Conservation (phyloP, 2,329 filamentous ascomycete genomes). For the Aspergillus sp. region DNA sequence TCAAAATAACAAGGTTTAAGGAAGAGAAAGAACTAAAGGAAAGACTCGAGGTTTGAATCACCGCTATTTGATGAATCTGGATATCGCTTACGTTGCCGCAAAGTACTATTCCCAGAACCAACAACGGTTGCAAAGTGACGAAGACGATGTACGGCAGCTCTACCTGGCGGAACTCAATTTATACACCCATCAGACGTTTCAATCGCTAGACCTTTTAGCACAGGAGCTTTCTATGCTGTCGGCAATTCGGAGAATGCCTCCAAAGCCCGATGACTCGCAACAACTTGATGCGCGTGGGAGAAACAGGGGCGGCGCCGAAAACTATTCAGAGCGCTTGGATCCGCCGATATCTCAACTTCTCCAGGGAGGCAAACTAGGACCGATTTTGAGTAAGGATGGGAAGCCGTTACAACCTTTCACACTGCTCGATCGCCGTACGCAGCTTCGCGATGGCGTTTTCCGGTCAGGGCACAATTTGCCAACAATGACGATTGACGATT, state of each 20-base stretch:
- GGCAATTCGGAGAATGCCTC: conserved; percentile 59
- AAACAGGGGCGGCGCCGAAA: conserved; percentile 51
- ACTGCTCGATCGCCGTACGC: conserved; percentile 72
- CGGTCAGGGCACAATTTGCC: conserved; percentile 87
- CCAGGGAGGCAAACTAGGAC: conserved; percentile 55
- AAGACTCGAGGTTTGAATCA: conserved; percentile 66
- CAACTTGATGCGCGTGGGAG: conserved; percentile 45
- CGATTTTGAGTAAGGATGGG: conserved; percentile 74
- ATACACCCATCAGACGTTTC: conserved; percentile 76
- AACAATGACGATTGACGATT: conserved; percentile 98
- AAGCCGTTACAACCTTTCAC: conserved; percentile 92
- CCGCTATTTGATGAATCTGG: conserved; percentile 8
- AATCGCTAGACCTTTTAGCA: conserved; percentile 80
- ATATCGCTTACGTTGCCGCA: conserved; percentile 32
- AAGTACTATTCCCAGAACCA: conserved; percentile 63
- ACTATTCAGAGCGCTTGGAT: conserved; percentile 75
- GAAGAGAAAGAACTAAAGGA: conserved; percentile 82
- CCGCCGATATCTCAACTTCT: conserved; percentile 55
- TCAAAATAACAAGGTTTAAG: conserved; percentile 82
- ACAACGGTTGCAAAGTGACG: conserved; percentile 68
- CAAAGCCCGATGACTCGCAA: conserved; percentile 32
- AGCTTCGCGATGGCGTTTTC: conserved; percentile 79
- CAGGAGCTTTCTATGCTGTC: conserved; percentile 82
- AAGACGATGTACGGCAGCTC: conserved; percentile 76
- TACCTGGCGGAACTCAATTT: conserved; percentile 75